Conservation (phyloP, 192 early-diverging fungal genomes). For the Umbelopsis ramanniana region DNA sequence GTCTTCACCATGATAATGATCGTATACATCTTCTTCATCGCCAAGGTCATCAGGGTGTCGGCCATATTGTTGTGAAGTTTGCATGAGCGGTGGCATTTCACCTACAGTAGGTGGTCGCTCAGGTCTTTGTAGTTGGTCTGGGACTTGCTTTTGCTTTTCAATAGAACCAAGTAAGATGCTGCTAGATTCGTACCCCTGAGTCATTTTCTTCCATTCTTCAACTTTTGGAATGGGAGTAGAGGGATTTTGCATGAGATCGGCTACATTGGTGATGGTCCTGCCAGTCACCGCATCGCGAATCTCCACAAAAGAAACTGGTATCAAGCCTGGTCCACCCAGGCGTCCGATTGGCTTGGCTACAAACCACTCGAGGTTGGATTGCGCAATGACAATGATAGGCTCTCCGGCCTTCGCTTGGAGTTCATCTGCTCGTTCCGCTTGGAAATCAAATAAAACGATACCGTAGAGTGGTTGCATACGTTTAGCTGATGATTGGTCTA, state of each 20-base stretch:
- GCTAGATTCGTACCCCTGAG: conserved; percentile 60
- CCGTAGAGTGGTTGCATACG: conserved; percentile 61
- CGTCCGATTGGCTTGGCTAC: conserved; percentile 72
- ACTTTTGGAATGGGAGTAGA: conserved; percentile 63
- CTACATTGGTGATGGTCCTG: conserved; percentile 63
- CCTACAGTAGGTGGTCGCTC: conserved; percentile 17
- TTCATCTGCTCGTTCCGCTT: conserved; percentile 74
- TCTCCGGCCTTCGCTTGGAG: conserved; percentile 71
- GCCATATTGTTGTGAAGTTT: conserved; percentile 13
- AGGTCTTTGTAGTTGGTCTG: conserved; percentile 9
- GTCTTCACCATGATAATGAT: conserved; percentile 23
- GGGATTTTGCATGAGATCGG: conserved; percentile 66
- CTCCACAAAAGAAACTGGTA: conserved; percentile 78
- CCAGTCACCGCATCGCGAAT: conserved; percentile 73
- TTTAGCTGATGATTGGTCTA: conserved; percentile 11
- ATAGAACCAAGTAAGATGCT: conserved; percentile 38
- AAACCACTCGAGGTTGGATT: conserved; percentile 80
- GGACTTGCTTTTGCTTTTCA: conserved; percentile 18
- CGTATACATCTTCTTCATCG: conserved; percentile 14
- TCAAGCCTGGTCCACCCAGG: conserved; percentile 69
- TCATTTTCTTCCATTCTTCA: conserved; percentile 68
- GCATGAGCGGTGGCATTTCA: conserved; percentile 1
- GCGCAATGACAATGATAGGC: conserved; percentile 76
- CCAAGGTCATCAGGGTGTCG: conserved; percentile 18
- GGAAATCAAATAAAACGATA: conserved; percentile 76